Evolutionary conservation across 768 basidiomycete genomes (phyloP).

Genomic region (Vararia minispora): DNA sequence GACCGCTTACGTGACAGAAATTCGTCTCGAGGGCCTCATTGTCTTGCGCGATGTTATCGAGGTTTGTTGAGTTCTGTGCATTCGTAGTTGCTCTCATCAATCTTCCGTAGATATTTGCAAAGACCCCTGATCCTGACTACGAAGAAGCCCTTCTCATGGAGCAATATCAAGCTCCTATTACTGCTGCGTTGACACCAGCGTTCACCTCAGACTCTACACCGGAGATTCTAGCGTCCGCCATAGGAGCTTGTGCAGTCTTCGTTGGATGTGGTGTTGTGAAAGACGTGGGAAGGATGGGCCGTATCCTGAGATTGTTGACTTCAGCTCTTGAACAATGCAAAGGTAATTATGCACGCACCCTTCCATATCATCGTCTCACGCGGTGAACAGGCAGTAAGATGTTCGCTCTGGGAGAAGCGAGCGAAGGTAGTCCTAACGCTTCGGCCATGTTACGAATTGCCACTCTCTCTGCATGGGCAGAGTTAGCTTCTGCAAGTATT

Average conservation of each 20-base stretch:
- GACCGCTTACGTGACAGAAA: conserved; percentile 92
- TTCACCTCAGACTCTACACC: conserved; percentile 94
- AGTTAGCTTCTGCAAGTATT: conserved; percentile 69
- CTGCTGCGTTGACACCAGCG: conserved; percentile 91
- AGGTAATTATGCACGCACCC: conserved; percentile 32
- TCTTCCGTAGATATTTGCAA: conserved; percentile 64
- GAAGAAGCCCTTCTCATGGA: conserved; percentile 84
- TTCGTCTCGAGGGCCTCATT: conserved; percentile 80
- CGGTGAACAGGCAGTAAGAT: conserved; percentile 57
- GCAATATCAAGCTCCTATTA: conserved; percentile 97
- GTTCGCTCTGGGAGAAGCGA: conserved; percentile 76
- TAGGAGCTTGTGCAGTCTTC: conserved; percentile 89
- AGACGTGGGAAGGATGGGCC: conserved; percentile 84
- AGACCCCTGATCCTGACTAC: conserved; percentile 85
- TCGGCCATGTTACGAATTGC: conserved; percentile 92
- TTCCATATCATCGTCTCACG: conserved; percentile 5
- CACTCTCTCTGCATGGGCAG: conserved; percentile 91
- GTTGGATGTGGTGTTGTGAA: conserved; percentile 93
- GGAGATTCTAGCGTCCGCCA: conserved; percentile 86
- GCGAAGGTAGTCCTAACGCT: conserved; percentile 85
- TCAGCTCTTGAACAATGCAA: conserved; percentile 84
- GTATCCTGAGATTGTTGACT: conserved; percentile 83
- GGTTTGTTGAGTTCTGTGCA: conserved; percentile 22
- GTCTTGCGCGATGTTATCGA: conserved; percentile 89
- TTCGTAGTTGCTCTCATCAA: conserved; percentile 2